phyloP scores from a whole-genome alignment of 495 filamentous ascomycete species.

The Apiosordaria backusii region DNA sequence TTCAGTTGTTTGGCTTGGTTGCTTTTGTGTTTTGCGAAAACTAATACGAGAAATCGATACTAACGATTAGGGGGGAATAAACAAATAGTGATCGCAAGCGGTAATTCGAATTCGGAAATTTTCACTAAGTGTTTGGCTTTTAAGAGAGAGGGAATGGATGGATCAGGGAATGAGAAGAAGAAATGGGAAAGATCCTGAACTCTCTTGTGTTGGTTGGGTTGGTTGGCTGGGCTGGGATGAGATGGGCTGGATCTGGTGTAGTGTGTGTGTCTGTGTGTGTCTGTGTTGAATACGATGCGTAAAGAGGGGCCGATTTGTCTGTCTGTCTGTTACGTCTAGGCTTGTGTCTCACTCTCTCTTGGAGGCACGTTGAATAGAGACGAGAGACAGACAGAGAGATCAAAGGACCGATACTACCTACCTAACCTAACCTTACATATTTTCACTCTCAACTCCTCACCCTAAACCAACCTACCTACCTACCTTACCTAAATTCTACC shows the following conservation, averaged over 20 bases:
- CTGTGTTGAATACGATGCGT: background rate
- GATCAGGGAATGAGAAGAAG: background rate
- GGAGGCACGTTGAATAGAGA: too few relatives aligned
- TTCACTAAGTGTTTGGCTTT: background rate
- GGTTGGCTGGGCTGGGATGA: background rate
- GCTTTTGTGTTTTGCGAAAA: background rate
- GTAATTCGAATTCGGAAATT: background rate
- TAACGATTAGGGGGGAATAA: conserved; percentile 5
- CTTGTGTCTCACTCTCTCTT: too few relatives aligned
- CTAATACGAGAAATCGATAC: background rate
- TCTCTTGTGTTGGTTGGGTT: background rate
- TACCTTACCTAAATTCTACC: background rate
- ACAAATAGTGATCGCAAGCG: conserved; percentile 2
- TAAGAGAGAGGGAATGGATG: background rate
- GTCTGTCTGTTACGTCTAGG: too few relatives aligned
- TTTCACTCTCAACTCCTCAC: background rate
- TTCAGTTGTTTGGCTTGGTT: background rate
- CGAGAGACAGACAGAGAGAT: too few relatives aligned
- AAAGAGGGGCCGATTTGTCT: background rate
- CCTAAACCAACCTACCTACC: background rate
- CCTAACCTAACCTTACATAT: too few relatives aligned
- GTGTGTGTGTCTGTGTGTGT: background rate
- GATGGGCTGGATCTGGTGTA: background rate
- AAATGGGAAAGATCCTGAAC: background rate
- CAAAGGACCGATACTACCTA: background rate